phyloP scores from a whole-genome alignment of 441 rosid species.

The Brassica balearica region DNA sequence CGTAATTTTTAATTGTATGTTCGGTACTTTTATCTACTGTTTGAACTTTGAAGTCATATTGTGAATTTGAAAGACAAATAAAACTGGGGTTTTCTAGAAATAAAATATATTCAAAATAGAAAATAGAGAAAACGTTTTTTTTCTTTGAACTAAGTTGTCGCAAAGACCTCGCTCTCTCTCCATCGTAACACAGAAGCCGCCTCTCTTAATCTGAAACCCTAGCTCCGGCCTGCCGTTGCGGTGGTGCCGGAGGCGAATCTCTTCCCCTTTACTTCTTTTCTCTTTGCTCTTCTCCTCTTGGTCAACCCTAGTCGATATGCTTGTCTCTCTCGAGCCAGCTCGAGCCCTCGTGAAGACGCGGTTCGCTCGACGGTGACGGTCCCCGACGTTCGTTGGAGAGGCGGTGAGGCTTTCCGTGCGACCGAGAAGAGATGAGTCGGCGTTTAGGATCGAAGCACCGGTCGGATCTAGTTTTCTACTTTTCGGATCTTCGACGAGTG shows the following conservation, averaged over 20 bases:
- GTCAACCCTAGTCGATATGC: background rate
- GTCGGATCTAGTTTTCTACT: background rate
- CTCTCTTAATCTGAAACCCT: background rate
- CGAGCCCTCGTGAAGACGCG: background rate
- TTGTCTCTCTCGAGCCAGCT: background rate
- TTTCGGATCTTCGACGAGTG: background rate
- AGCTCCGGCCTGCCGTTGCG: background rate
- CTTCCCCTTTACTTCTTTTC: background rate
- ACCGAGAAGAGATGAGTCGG: background rate
- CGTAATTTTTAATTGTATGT: constrained; percentile 31
- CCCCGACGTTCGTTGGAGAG: background rate
- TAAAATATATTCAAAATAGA: background rate
- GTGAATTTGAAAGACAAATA: background rate
- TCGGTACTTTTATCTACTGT: constrained; percentile 21
- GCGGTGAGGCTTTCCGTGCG: background rate
- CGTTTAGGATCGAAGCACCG: background rate
- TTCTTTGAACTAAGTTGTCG: background rate
- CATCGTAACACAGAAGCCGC: no score
- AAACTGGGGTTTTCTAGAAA: background rate
- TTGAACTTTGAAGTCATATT: constrained; percentile 16
- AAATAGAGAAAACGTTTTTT: background rate
- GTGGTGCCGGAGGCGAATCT: background rate
- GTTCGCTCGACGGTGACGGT: background rate
- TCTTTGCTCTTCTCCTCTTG: background rate
- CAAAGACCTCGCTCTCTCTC: no score